These are phyloP conservation scores for Scedosporium dehoogii DNA, from an alignment of 2,329 filamentous ascomycete species.

Conservation along the genomic window DNA sequence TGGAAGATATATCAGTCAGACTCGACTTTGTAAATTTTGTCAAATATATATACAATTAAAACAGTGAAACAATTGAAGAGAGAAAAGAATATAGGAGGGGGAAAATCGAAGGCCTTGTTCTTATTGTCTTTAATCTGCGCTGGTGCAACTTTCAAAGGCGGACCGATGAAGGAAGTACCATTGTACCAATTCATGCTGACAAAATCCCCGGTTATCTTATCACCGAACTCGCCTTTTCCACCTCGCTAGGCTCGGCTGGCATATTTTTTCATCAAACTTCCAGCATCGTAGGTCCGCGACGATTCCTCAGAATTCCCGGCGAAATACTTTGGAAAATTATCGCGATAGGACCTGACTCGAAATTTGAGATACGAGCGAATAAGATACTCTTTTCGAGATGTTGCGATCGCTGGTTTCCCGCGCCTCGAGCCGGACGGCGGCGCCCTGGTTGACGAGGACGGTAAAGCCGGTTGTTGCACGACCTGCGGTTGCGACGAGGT, in stretches of 20 bases:
- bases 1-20: no score
- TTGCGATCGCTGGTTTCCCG: conserved; percentile 7
- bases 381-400: not conserved
- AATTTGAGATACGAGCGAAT: not conserved
- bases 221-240: not conserved
- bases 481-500: not conserved
- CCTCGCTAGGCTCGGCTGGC: not conserved
- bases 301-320: not conserved
- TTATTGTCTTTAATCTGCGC: no score
- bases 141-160: no score
- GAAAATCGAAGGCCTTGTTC: no score
- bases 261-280: not conserved
- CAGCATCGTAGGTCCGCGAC: not conserved
- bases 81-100: no score
- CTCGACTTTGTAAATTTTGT: no score
- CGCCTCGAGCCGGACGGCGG: not conserved
- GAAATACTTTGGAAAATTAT: not conserved
- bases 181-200: no score
- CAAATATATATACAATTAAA: no score
- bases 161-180: no score
- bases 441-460: not conserved
- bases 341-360: not conserved
- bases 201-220: not conserved
- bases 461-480: not conserved
- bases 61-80: no score